A percentile compares a stretch with the other conserved stretches of the same genome.
Conservation (phyloP, 164 flowering plant species). For the Malania oleifera region DNA sequence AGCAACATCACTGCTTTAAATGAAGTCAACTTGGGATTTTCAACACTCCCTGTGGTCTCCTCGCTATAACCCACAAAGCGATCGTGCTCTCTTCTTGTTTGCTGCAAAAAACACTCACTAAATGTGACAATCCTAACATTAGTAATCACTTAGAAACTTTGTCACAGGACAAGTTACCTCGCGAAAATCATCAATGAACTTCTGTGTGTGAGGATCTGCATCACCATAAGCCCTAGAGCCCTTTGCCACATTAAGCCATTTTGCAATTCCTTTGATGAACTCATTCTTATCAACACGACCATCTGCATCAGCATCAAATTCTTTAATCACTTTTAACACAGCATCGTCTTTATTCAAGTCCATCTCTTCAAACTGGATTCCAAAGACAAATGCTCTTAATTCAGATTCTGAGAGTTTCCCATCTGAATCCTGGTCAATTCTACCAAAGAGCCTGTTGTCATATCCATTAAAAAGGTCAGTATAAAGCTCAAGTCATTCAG, state of each 20-base stretch:
- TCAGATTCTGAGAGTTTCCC: slow-evolving; percentile 39
- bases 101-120: slow-evolving; percentile 30
- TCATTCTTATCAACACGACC: slow-evolving; percentile 32
- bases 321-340: slow-evolving; percentile 47
- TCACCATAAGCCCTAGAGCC: slow-evolving; percentile 15
- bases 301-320: slow-evolving; percentile 61
- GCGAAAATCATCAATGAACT: slow-evolving; percentile 36
- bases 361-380: slow-evolving; percentile 57
- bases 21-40: slow-evolving; percentile 29
- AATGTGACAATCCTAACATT: slow-evolving; percentile 1
- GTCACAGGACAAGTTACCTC: slow-evolving; percentile 30
- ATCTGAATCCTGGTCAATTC: slow-evolving; percentile 50
- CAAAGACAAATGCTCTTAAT: slow-evolving; percentile 62
- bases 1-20: slow-evolving; percentile 58
- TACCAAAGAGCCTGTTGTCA: slow-evolving; percentile 49
- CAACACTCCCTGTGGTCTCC: slow-evolving; percentile 43
- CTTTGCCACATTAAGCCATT: slow-evolving; percentile 59
- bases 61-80: slow-evolving; percentile 46
- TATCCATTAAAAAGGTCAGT: slow-evolving; percentile 2
- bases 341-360: slow-evolving; percentile 61
- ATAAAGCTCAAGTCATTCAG: neutral
- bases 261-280: slow-evolving; percentile 51
- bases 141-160: too few species aligned
- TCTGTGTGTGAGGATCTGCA: slow-evolving; percentile 29
- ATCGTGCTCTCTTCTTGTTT: slow-evolving; percentile 46